phyloP scores from a whole-genome alignment of 2,329 filamentous ascomycete species.

The Bertia moriformis region DNA sequence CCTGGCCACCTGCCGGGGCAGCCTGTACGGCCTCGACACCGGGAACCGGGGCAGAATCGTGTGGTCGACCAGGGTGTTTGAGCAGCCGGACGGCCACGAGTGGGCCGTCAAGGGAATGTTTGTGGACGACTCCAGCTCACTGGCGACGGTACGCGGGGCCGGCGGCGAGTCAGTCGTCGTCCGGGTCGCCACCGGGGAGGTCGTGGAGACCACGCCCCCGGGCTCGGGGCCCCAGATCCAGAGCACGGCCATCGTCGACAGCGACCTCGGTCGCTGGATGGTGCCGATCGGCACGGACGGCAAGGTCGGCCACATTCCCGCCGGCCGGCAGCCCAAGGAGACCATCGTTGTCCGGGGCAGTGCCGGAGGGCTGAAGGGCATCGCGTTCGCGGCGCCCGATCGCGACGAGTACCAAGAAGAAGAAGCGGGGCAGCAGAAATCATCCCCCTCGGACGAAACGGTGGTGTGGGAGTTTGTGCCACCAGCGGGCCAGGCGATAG shows the following conservation, averaged over 20 bases:
- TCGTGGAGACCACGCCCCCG: slow-evolving; percentile 25
- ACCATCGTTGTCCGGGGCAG: slow-evolving; percentile 36
- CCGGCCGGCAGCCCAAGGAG: slow-evolving; percentile 30
- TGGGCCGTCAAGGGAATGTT: slow-evolving; percentile 59
- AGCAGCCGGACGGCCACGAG: slow-evolving; percentile 31
- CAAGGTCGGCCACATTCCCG: slow-evolving; percentile 27
- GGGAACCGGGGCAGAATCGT: slow-evolving; percentile 59
- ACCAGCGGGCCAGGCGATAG: slow-evolving; percentile 49
- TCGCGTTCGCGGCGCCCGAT: slow-evolving; percentile 36
- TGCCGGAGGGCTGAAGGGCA: slow-evolving; percentile 34
- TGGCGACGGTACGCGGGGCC: slow-evolving; percentile 41
- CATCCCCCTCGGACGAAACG: slow-evolving; percentile 18
- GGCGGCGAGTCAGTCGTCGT: slow-evolving; percentile 48
- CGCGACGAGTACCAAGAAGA: no score
- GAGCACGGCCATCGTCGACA: slow-evolving; percentile 36
- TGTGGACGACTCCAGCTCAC: slow-evolving; percentile 37
- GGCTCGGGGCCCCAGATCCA: slow-evolving; percentile 23
- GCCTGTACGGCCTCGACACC: slow-evolving; percentile 66
- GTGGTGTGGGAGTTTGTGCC: slow-evolving; percentile 63
- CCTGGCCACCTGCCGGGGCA: slow-evolving; percentile 65
- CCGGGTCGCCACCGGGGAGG: slow-evolving; percentile 34
- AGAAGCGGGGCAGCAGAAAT: no score
- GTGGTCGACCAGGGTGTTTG: slow-evolving; percentile 58
- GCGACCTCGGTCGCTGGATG: slow-evolving; percentile 33
- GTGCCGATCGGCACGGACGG: slow-evolving; percentile 36